Conservation (phyloP, 352 stramenopile species). For the Globisporangium heterothallicum region DNA sequence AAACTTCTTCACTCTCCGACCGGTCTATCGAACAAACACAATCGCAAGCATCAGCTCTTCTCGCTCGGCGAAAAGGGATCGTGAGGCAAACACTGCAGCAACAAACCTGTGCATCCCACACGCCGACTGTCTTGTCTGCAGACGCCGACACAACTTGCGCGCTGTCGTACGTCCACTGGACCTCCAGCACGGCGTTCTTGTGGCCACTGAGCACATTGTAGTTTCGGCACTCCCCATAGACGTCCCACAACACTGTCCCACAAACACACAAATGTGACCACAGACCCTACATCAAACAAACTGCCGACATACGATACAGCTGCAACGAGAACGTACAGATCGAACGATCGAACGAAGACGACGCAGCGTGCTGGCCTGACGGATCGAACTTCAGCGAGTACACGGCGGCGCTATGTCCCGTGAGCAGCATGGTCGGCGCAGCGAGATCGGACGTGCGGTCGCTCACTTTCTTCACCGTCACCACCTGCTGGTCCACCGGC, state of each 20-base stretch:
- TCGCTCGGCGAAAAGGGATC: too few species aligned
- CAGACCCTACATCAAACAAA: background rate
- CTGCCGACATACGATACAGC: background rate
- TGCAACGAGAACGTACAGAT: slow-evolving; percentile 34
- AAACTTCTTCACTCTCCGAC: slow-evolving; percentile 79
- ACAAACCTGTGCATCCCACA: slow-evolving; percentile 70
- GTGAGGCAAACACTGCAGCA: background rate
- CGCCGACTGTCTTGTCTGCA: slow-evolving; percentile 90
- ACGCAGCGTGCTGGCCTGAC: slow-evolving; percentile 61
- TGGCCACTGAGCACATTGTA: slow-evolving; percentile 92
- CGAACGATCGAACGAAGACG: slow-evolving; percentile 62
- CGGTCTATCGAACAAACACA: slow-evolving; percentile 58
- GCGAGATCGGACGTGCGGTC: slow-evolving; percentile 62
- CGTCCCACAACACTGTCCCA: slow-evolving; percentile 82
- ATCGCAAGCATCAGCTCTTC: slow-evolving; percentile 13
- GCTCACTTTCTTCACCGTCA: slow-evolving; percentile 42
- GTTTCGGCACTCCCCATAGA: slow-evolving; percentile 89
- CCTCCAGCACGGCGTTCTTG: slow-evolving; percentile 94
- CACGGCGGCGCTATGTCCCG: slow-evolving; percentile 64
- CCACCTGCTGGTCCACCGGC: slow-evolving; percentile 51
- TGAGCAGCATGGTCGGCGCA: slow-evolving; percentile 76
- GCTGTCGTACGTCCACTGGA: slow-evolving; percentile 90
- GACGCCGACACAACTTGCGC: slow-evolving; percentile 85
- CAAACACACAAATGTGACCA: slow-evolving; percentile 1
- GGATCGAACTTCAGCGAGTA: slow-evolving; percentile 82